Base-by-base conservation (phyloP, 2,329 filamentous ascomycete species). In the Endocalyx cinctus region DNA sequence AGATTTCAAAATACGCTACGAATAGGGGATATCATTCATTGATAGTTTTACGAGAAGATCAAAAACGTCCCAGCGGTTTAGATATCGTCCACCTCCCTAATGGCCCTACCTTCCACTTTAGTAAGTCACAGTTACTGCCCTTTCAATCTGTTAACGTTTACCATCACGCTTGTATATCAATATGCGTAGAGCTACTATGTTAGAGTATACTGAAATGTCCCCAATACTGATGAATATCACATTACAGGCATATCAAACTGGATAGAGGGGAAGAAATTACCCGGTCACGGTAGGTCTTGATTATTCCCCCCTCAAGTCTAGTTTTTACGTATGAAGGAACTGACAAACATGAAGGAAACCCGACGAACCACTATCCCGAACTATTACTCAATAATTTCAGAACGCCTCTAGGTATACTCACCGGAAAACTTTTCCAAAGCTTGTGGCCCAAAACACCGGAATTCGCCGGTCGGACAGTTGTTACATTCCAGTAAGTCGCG, bases 381-480 rank as follows among this genome's bases (percentile, higher is more conserved):
- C 70, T 96, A 74, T 58, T 94, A 22, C 72, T 96, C 32, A 97
- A 97, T 63, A 90, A 92, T 57, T 98, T 98, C 70, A 84, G 85
- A 51, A 98, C 92, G 0, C 87, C 90, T 0, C 72, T 98, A 2
- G 92, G 92, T 63, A 70, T 95, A 8, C 68, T 97, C 25, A 87
- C 89, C 0, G 90, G 89, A 7, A 82, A 87, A 51, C 68, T 96
- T 2, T 92, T 98, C 66, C 76, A 83, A 43, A 79, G 74, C 0
- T 62, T 94, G 17, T 92, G 87, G 61, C 92, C 90, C 0, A 76
- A 82, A 0, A 76, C 79, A 27, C 90, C 92, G 0, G 87, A 97
- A 50, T 69, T 97, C 5, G 73, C 84, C 46, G 90, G 90, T 5
- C 72, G 90, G 16, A 89, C 96, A 54, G 89, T 96, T 1, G 79